Percentiles rank a stretch among this genome's conserved stretches.
phyloP scores from a whole-genome alignment of 2,329 filamentous ascomycete genomes.

The Phialocephala subalpina region DNA sequence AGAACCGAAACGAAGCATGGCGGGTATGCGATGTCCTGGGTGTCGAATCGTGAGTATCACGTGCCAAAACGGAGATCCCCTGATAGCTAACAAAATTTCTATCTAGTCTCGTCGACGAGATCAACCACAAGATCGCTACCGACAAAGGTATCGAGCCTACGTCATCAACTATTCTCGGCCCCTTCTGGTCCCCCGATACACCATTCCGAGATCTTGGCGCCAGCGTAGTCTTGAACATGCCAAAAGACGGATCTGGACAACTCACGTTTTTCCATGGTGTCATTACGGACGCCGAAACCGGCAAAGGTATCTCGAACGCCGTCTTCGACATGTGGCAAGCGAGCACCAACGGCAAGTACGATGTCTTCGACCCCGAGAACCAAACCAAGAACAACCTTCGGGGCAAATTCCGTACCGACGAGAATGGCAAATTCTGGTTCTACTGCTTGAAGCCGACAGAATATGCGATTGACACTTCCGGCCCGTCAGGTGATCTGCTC shows the following conservation, averaged over 20 bases:
- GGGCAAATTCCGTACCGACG: constrained; percentile 66
- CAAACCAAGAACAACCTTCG: constrained; percentile 66
- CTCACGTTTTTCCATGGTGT: constrained; percentile 65
- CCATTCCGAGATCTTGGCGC: constrained; percentile 74
- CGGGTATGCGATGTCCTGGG: constrained; percentile 78
- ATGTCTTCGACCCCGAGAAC: constrained; percentile 69
- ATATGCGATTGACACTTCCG: constrained; percentile 51
- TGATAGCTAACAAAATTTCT: constrained; percentile 7
- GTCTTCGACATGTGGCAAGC: constrained; percentile 73
- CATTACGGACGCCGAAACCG: constrained; percentile 52
- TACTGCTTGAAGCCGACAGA: constrained; percentile 57
- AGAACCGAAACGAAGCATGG: constrained; percentile 76
- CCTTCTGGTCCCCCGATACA: constrained; percentile 81
- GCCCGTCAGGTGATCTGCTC: constrained; percentile 61
- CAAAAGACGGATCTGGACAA: constrained; percentile 58
- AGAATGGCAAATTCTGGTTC: constrained; percentile 61
- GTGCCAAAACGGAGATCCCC: constrained; percentile 6
- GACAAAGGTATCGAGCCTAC: constrained; percentile 34
- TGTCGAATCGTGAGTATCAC: constrained; percentile 69
- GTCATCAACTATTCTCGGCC: constrained; percentile 80
- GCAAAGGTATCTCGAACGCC: constrained; percentile 49
- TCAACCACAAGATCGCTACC: constrained; percentile 36
- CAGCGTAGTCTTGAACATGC: constrained; percentile 63
- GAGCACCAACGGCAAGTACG: constrained; percentile 63
- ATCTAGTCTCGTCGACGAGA: constrained; percentile 67